phyloP scores from a whole-genome alignment of 2,329 filamentous ascomycete species.

The Bimuria novae-zelandiae region DNA sequence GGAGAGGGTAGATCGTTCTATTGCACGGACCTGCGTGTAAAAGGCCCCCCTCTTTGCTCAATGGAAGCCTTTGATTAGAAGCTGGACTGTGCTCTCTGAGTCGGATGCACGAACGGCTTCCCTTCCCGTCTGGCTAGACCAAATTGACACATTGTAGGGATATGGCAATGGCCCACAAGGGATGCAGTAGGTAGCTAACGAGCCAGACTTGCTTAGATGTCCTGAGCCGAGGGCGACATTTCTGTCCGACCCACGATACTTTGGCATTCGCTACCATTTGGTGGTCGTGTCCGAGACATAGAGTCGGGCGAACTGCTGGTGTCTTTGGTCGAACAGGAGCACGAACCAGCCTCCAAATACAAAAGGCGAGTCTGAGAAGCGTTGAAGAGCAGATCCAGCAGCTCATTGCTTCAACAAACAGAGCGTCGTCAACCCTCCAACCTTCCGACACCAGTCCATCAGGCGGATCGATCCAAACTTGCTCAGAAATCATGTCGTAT shows the following conservation, averaged over 20 bases:
- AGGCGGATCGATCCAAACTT: neutral
- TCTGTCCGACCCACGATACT: constrained; percentile 1
- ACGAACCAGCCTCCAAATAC: constrained; percentile 1
- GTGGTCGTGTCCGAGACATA: constrained; percentile 5
- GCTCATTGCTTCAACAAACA: neutral
- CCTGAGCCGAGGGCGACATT: neutral
- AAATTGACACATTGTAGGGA: neutral
- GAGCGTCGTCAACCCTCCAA: neutral
- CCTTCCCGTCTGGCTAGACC: neutral
- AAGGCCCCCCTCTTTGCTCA: neutral
- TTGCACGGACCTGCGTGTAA: neutral
- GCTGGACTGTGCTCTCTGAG: neutral
- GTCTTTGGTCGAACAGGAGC: neutral
- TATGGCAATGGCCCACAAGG: neutral
- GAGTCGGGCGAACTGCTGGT: neutral
- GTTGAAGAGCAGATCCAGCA: neutral
- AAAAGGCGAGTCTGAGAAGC: constrained; percentile 1
- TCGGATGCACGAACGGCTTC: neutral
- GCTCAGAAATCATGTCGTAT: neutral
- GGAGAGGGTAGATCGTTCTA: neutral
- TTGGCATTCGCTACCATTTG: neutral
- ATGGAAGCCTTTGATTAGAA: constrained; percentile 1
- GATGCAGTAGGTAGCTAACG: neutral
- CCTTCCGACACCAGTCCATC: neutral
- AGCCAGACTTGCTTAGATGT: neutral